Base-by-base conservation (phyloP, 2,329 filamentous ascomycete species). In the Colletotrichum salicis region DNA sequence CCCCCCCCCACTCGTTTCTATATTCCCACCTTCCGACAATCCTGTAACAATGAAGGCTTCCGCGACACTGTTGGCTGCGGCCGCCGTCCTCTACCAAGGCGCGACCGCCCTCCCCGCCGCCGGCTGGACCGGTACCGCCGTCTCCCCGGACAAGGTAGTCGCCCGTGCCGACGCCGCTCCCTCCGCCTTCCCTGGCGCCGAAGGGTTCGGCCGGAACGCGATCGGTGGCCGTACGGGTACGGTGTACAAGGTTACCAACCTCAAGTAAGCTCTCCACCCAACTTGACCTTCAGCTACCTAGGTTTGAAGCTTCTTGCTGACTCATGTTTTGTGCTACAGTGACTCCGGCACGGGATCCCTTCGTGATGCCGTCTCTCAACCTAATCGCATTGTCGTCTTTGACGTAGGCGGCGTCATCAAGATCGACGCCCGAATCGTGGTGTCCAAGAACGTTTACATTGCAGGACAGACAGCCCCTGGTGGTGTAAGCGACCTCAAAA, bases 401-500 rank as follows among this genome's bases (percentile, higher is more conserved):
- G 82, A 84, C 15, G 82, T 87, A 8, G 85, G 85, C 33, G 86
- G 86, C 4, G 81, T 86, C 2, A 87, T 88, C 71, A 84, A 85
- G 45, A 86, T 87, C 64, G 79, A 77, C 6, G 80, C 81, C 2
- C 82, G 86, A 15, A 79, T 88, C 10, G 83, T 85, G 4, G 84
- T 87, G 15, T 83, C 81, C 2, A 78, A 85, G 68, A 84, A 85
- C 54, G 80, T 87, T 33, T 84, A 83, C 24, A 86, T 88, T 64
- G 82, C 86, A 0, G 85, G 86, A 5, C 85, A 88, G 76, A 88
- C 85, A 1, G 86, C 84, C 8, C 86, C 83, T 0, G 84, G 86
- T 5, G 85, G 81, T 29, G 85, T 73, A 81, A n/a, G n/a, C n/a
- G n/a, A n/a, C n/a, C n/a, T n/a, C n/a, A n/a, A n/a, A n/a, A n/a